phyloP scores from a whole-genome alignment of 306 rosid species.

The Vigna nakashimae region DNA sequence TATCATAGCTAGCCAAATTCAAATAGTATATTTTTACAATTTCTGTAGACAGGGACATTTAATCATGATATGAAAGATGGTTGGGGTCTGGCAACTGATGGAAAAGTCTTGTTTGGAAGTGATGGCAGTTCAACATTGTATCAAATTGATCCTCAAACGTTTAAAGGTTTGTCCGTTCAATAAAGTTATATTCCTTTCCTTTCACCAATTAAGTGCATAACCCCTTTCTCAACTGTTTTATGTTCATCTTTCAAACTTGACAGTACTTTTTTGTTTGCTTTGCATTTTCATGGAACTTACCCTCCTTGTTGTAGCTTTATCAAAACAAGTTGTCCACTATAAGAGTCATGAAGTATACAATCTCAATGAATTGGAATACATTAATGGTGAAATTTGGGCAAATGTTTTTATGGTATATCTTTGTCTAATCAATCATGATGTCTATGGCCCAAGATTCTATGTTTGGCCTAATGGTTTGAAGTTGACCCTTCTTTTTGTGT shows the following conservation, averaged over 20 bases:
- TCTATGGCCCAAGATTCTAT: conserved; percentile 7
- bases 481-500: conserved; percentile 41
- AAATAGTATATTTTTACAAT: conserved; percentile 39
- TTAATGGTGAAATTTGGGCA: conserved; percentile 93
- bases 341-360: conserved; percentile 74
- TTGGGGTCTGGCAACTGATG: conserved; percentile 98
- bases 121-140: conserved; percentile 87
- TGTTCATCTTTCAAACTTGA: conserved; percentile 11
- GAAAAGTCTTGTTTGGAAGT: conserved; percentile 84
- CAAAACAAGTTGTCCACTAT: conserved; percentile 64
- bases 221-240: not conserved
- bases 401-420: conserved; percentile 70
- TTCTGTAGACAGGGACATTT: conserved; percentile 65
- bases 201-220: not conserved
- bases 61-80: conserved; percentile 88
- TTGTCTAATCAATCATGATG: conserved; percentile 23
- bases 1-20: conserved; percentile 13
- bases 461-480: conserved; percentile 32
- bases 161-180: conserved; percentile 59
- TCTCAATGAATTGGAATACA: conserved; percentile 88
- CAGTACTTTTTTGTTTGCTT: conserved; percentile 15
- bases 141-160: conserved; percentile 70
- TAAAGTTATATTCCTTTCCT: conserved; percentile 22
- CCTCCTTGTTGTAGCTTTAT: conserved; percentile 57
- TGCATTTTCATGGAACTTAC: conserved; percentile 34